Evolutionary conservation across 106 monocot species (phyloP).

Genomic region (Vanilla planifolia): DNA sequence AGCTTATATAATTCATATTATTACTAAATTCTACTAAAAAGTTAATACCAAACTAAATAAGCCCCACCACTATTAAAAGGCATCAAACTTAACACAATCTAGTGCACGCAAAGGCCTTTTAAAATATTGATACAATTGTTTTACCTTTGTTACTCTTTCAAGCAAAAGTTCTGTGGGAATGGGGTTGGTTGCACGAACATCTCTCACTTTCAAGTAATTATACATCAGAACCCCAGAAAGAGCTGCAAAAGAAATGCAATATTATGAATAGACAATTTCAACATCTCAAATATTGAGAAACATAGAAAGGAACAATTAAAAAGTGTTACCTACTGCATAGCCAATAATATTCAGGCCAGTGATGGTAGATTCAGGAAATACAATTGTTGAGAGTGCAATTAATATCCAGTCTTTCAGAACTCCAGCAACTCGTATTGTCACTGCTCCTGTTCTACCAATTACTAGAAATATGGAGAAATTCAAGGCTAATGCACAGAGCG

Average conservation of each 20-base stretch:
- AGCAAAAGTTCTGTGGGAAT: constrained; percentile 42
- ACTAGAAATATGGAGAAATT: constrained; percentile 88
- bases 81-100: not conserved
- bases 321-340: constrained; percentile 76
- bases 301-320: not conserved
- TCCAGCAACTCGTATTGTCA: constrained; percentile 84
- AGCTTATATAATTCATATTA: too few species aligned
- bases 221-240: constrained; percentile 92
- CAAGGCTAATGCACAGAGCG: constrained; percentile 80
- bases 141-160: constrained; percentile 68
- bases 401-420: constrained; percentile 97
- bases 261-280: not conserved
- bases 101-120: not conserved
- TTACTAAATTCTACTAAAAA: not conserved
- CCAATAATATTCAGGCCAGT: constrained; percentile 86
- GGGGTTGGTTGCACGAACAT: constrained; percentile 52
- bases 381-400: constrained; percentile 80
- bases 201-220: constrained; percentile 85
- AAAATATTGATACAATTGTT: not conserved
- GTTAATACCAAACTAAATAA: not conserved
- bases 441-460: constrained; percentile 89
- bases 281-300: not conserved
- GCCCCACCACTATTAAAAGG: too few species aligned
- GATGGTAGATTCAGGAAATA: constrained; percentile 89
- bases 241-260: not conserved